Conservation (phyloP, 192 early-diverging fungal genomes). For the Thoreauomyces humboldtii region DNA sequence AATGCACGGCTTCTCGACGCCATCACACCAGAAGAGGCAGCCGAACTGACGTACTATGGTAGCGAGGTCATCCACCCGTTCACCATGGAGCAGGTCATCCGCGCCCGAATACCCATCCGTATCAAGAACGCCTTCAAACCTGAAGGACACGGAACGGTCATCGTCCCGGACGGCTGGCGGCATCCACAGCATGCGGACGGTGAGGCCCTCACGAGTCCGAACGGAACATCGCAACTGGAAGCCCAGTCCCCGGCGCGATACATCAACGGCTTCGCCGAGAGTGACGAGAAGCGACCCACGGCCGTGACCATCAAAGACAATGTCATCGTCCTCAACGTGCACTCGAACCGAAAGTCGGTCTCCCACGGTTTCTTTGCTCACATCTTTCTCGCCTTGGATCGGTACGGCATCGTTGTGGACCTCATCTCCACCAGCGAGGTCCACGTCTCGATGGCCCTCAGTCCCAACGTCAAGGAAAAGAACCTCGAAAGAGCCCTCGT, state of each 20-base stretch:
- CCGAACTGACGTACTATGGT: constrained; percentile 97
- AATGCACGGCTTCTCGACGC: constrained; percentile 78
- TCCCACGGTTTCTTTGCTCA: constrained; percentile 97
- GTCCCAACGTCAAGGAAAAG: constrained; percentile 39
- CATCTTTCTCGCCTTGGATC: constrained; percentile 89
- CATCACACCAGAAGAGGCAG: constrained; percentile 97
- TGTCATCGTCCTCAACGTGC: constrained; percentile 93
- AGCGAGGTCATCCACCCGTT: constrained; percentile 93
- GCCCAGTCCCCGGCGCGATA: background rate
- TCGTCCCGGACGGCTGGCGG: constrained; percentile 72
- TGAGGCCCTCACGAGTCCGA: constrained; percentile 14
- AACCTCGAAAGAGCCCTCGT: constrained; percentile 78
- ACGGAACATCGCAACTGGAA: background rate
- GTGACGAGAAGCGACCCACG: constrained; percentile 67
- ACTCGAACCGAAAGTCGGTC: constrained; percentile 93
- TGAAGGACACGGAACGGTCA: constrained; percentile 85
- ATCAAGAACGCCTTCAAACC: constrained; percentile 99
- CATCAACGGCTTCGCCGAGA: constrained; percentile 1
- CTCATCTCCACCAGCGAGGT: constrained; percentile 92
- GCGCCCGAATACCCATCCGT: constrained; percentile 93
- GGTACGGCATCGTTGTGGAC: constrained; percentile 85
- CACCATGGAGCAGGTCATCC: constrained; percentile 99
- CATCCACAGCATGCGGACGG: constrained; percentile 21
- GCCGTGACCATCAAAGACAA: constrained; percentile 99
- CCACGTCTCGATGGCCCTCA: constrained; percentile 72